Conservation (phyloP, 208 protist species). For the Crithidia sp. region DNA sequence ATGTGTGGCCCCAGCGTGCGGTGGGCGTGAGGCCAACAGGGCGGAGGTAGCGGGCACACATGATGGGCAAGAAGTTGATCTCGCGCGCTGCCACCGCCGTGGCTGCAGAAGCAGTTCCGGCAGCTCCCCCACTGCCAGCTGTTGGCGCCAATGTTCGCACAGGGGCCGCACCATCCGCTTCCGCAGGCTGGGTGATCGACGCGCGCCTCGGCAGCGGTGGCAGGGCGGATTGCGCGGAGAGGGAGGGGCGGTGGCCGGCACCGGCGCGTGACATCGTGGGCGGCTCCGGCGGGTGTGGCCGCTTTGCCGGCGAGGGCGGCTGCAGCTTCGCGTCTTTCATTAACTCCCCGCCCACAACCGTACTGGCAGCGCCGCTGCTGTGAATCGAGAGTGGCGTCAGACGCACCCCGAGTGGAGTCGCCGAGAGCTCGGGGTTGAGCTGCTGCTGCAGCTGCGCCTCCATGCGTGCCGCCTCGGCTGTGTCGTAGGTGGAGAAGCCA, state of each 20-base stretch:
- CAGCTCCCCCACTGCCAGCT: neutral
- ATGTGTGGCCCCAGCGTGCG: slow-evolving; percentile 73
- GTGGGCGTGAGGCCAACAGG: slow-evolving; percentile 62
- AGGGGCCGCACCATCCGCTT: neutral
- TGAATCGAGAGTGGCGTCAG: slow-evolving; percentile 10
- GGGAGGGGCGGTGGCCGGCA: neutral
- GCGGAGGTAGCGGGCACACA: slow-evolving; percentile 80
- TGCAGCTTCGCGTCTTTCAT: neutral
- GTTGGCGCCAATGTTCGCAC: neutral
- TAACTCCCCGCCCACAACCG: neutral
- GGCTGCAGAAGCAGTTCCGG: neutral
- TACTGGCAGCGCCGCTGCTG: neutral
- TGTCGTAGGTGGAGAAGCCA: slow-evolving; percentile 58
- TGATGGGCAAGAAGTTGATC: slow-evolving; percentile 82
- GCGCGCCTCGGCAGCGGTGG: slow-evolving; percentile 17
- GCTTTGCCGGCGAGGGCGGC: neutral
- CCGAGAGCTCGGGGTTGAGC: slow-evolving; percentile 17
- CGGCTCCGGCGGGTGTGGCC: neutral
- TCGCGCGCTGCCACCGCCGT: slow-evolving; percentile 21
- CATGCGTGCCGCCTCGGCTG: slow-evolving; percentile 17
- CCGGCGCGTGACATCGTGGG: neutral
- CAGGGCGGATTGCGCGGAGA: slow-evolving; percentile 12
- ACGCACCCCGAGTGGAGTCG: slow-evolving; percentile 27
- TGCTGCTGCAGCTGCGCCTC: slow-evolving; percentile 21
- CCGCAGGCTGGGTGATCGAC: neutral